phyloP scores from a whole-genome alignment of 2,329 filamentous ascomycete genomes.

The Epichloe gansuensis region DNA sequence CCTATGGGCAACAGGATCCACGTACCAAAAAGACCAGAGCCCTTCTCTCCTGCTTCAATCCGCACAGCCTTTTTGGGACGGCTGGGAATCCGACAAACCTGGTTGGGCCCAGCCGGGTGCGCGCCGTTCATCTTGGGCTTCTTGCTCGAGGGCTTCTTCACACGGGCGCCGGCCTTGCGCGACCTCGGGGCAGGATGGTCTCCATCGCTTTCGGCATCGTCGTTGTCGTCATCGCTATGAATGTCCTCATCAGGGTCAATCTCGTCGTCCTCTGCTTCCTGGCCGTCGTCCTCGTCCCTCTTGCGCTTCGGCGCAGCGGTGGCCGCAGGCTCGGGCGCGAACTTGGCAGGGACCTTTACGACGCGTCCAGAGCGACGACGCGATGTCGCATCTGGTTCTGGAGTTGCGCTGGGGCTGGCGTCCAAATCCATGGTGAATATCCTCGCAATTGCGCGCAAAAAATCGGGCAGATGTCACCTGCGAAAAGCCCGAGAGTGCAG shows the following conservation, averaged over 20 bases:
- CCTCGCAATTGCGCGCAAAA: slow-evolving; percentile 6
- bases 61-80: slow-evolving; percentile 43
- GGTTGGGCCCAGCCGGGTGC: slow-evolving; percentile 22
- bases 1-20: not conserved
- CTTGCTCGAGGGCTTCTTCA: slow-evolving; percentile 47
- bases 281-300: slow-evolving; percentile 35
- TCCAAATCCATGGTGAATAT: slow-evolving; percentile 9
- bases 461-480: slow-evolving; percentile 10
- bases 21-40: slow-evolving; percentile 44
- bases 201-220: slow-evolving; percentile 33
- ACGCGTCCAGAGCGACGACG: slow-evolving; percentile 59
- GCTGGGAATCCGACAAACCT: slow-evolving; percentile 34
- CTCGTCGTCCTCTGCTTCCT: slow-evolving; percentile 36
- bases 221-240: slow-evolving; percentile 19
- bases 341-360: slow-evolving; percentile 46
- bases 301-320: slow-evolving; percentile 43
- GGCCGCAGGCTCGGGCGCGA: slow-evolving; percentile 34
- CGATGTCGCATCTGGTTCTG: slow-evolving; percentile 37
- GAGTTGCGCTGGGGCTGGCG: slow-evolving; percentile 13
- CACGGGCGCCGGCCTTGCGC: slow-evolving; percentile 28
- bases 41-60: slow-evolving; percentile 37
- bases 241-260: slow-evolving; percentile 27
- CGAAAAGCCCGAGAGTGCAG: slow-evolving; percentile 3
- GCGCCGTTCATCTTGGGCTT: slow-evolving; percentile 51
- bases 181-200: slow-evolving; percentile 25